phyloP scores from a whole-genome alignment of 2,329 filamentous ascomycete species.

The Neonectria faginata region DNA sequence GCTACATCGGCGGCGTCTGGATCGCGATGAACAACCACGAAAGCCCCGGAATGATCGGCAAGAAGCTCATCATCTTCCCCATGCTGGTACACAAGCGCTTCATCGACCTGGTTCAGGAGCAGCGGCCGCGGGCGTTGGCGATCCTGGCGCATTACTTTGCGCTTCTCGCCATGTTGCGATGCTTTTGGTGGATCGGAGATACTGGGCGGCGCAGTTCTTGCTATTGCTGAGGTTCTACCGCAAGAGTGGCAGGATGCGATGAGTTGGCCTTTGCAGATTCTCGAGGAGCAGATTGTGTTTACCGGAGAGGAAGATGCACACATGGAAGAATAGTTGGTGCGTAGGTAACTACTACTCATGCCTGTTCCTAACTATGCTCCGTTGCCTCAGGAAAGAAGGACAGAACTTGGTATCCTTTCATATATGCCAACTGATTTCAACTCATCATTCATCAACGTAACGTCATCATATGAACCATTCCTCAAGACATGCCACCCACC shows the following conservation, averaged over 20 bases:
- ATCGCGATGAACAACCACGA: constrained; percentile 19
- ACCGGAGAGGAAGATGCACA: constrained; percentile 3
- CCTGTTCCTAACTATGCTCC: too few species aligned
- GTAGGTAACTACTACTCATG: too few species aligned
- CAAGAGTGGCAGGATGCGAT: constrained; percentile 17
- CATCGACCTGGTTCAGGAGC: constrained; percentile 16
- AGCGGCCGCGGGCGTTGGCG: constrained; percentile 19
- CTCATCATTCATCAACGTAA: neutral
- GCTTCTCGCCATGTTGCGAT: constrained; percentile 19
- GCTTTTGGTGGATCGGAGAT: constrained; percentile 19
- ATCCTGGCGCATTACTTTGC: constrained; percentile 27
- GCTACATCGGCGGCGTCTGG: constrained; percentile 21
- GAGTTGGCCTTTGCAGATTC: constrained; percentile 23
- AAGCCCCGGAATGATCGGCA: constrained; percentile 2
- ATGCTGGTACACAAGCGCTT: constrained; percentile 19
- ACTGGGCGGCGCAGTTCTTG: constrained; percentile 11
- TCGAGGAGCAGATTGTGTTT: constrained; percentile 26
- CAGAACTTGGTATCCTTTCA: too few species aligned
- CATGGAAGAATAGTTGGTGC: neutral
- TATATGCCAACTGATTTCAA: neutral
- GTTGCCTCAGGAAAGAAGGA: too few species aligned
- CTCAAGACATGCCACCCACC: neutral
- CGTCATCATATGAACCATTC: neutral
- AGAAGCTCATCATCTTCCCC: constrained; percentile 15
- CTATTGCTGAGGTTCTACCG: constrained; percentile 10